Evolutionary conservation across 805 yeast species (phyloP), one percentile per base, ranked within the genome.

Genomic region (Saturnispora silvae): DNA sequence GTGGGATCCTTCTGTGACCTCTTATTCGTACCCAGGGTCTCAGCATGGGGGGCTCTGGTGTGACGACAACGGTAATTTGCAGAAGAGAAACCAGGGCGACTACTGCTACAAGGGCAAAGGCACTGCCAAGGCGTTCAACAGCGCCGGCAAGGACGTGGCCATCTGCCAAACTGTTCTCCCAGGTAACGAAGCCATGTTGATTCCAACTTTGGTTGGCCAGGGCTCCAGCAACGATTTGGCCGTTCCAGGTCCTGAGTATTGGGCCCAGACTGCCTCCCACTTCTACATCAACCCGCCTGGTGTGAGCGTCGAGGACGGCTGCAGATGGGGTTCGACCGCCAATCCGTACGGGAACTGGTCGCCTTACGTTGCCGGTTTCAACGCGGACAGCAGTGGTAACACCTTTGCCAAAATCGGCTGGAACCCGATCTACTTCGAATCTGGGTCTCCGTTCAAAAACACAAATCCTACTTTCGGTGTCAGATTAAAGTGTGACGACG

Each of bases 121-220:
- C 25, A 73, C 89, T 14, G 77, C 83, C n/a, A 49, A 57, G 23
- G 62, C 58, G 18, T 51, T 64, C 40, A 83, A 83, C 64, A 49
- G 56, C 9, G 76, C 80, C 14, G 66, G 66, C 29, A 42, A 61
- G 4, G 63, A 70, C 41, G 86, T 84, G 45, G 87, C 95, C 6
- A 75, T 85, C 59, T 85, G 96, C 58, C 95, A 86, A 63, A 85
- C 95, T 7, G 95, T 86, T 5, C 67, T 86, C 40, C 96, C 96
- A 18, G 96, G 96, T 47, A 82, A 84, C 58, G 95, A 85, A 63
- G 94, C 85, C 48, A 85, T 85, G 95, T 66, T 84, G 55, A 84
- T 86, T 46, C 96, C 96, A 42, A 84, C 94, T 17, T 55, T 67
- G 37, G 75, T 79, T 40, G 67, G 61, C n/a, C 59, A 66, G 11